Base-by-base conservation (phyloP, 116 monocot species). In the Iris pallida region DNA sequence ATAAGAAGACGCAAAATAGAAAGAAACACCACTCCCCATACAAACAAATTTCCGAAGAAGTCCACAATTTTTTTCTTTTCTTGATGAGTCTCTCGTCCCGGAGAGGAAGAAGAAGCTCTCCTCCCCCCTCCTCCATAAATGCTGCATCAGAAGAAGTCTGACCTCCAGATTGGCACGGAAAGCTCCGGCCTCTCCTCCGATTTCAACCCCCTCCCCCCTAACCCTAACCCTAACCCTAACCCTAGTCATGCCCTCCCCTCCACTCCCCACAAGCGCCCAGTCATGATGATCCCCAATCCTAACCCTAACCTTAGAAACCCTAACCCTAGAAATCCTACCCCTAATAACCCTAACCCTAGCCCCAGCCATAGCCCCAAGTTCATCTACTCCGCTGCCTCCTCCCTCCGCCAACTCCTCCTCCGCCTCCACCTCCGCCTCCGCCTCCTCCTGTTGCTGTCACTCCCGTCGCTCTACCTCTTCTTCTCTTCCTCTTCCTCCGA, bases 401-500 rank as follows among this genome's bases (percentile, higher is more conserved):
- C 56, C 44, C 62, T 69, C 57, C 77, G 70, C 61, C 72, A 63
- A 76, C 68, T 81, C 64, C 70, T 73, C 61, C 77, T 68, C 68
- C 82, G 79, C 20, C 77, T 80, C 65, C 89, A 52, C 72, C 75
- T 78, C 66, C 85, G 85, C 49, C 69, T 90, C 42, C 77, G 77
- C 11, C 63, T 86, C 30, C 63, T 87, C 62, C 69, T 83, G 60
- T 71, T 83, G 45, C 75, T 86, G 18, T 84, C 83, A 43, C 53
- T 80, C 73, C 63, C 80, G 53, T 57, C 78, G 46, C 56, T 82
- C 54, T 73, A 69, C 58, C 66, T 76, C 49, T 60, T 83, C 73
- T 54, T 79, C 68, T 68, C 71, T 10, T 71, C 78, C 44, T 57
- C 69, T 16, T 47, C 44, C 45, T 54, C 68, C 20, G 14, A 66